These are phyloP conservation scores for Syzygium grande DNA, from an alignment of 345 rosid genomes.

Conservation along the genomic window DNA sequence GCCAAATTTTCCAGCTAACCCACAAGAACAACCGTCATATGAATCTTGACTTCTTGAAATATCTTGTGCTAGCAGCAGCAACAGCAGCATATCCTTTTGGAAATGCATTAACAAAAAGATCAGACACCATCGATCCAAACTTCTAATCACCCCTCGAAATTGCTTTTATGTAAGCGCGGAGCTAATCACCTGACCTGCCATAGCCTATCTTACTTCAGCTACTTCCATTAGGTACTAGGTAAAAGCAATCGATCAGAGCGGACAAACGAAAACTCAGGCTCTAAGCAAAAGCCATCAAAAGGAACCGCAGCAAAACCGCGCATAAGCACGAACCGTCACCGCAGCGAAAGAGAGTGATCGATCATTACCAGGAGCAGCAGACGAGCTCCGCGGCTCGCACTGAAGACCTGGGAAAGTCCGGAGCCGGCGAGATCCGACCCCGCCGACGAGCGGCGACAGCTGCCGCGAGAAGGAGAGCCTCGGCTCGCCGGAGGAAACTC, in stretches of 20 bases:
- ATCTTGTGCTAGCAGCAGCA: background rate
- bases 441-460: conserved; percentile 31
- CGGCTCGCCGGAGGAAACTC: conserved; percentile 23
- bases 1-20: background rate
- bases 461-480: conserved; percentile 31
- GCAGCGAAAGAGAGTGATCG: background rate
- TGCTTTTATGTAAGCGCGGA: background rate
- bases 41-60: background rate
- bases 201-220: background rate
- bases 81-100: background rate
- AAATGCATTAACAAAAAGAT: background rate
- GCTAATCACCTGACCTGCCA: background rate
- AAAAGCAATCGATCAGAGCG: background rate
- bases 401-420: conserved; percentile 29
- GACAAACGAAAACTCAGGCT: background rate
- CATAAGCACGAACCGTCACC: background rate
- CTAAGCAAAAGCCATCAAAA: background rate
- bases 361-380: conserved; percentile 46
- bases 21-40: background rate
- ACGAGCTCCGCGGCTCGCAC: conserved; percentile 27
- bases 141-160: background rate
- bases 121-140: background rate
- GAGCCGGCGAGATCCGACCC: conserved; percentile 17
- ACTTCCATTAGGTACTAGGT: background rate
- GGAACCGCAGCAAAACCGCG: background rate